Percentiles rank a stretch among this genome's conserved stretches.
Evolutionary conservation across 2,329 filamentous ascomycete species (phyloP).

Genomic region (Fusarium oxysporum): DNA sequence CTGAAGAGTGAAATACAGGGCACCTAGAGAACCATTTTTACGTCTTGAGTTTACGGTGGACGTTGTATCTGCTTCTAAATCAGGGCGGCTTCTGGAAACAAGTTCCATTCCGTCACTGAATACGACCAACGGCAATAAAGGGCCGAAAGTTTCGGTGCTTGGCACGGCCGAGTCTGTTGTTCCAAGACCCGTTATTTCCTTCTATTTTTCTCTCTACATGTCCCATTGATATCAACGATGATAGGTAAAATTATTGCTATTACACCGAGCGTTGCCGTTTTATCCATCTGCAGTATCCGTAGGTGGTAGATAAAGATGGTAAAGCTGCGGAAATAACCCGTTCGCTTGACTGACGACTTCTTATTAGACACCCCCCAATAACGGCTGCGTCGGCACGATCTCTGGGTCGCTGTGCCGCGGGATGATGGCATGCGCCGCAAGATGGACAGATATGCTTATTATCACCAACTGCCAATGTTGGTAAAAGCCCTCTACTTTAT

Average conservation of each 20-base stretch:
- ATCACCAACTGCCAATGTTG: constrained; percentile 24
- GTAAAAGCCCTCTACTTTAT: constrained; percentile 13
- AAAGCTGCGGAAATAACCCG: constrained; percentile 24
- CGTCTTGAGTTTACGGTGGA: constrained; percentile 15
- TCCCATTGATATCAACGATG: not conserved
- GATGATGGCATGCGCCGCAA: constrained; percentile 46
- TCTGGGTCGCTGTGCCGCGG: constrained; percentile 39
- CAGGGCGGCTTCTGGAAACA: constrained; percentile 10
- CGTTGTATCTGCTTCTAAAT: not conserved
- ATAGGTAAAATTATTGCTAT: constrained; percentile 6
- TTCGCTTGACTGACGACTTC: constrained; percentile 2
- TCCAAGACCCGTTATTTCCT: constrained; percentile 35
- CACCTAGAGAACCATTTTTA: constrained; percentile 8
- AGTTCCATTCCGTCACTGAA: not conserved
- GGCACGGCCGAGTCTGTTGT: constrained; percentile 37
- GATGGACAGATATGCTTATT: constrained; percentile 48
- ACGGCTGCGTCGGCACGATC: constrained; percentile 47
- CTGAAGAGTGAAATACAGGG: not conserved
- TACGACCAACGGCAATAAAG: constrained; percentile 11
- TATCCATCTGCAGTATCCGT: not conserved
- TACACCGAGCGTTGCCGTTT: constrained; percentile 7
- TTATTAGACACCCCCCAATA: constrained; percentile 24
- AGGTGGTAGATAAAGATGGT: not conserved
- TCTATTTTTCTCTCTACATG: constrained; percentile 1
- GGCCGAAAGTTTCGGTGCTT: constrained; percentile 36